Conservation (phyloP, 2,329 filamentous ascomycete species). For the Calonectria honghensis region DNA sequence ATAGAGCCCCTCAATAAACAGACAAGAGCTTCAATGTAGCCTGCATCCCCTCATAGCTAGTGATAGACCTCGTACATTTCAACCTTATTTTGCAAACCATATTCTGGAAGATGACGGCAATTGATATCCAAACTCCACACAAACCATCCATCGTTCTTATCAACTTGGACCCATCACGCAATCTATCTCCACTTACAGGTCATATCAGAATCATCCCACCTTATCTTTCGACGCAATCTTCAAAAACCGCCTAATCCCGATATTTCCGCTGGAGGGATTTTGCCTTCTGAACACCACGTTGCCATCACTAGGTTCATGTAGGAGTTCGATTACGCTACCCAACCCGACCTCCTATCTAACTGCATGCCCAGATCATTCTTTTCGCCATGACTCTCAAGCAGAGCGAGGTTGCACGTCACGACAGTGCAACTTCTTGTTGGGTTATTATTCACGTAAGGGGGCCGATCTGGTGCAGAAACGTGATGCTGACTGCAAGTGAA, state of each 20-base stretch:
- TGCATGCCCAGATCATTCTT: neutral
- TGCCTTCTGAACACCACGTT: neutral
- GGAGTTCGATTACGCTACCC: neutral
- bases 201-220: neutral
- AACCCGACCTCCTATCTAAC: neutral
- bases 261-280: neutral
- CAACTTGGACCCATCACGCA: neutral
- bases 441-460: constrained; percentile 85
- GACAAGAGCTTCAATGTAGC: no score
- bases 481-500: constrained; percentile 2
- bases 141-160: neutral
- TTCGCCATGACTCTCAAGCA: neutral
- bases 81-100: neutral
- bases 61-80: neutral
- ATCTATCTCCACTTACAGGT: neutral
- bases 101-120: neutral
- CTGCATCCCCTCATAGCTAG: no score
- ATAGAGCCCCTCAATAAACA: no score
- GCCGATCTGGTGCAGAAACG: constrained; percentile 37
- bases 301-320: neutral
- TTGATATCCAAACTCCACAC: neutral
- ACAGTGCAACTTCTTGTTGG: constrained; percentile 90
- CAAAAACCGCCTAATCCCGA: neutral
- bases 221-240: neutral
- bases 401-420: constrained; percentile 79